These are phyloP conservation scores for Dothistroma septosporum DNA, from an alignment of 2,329 filamentous ascomycete genomes.

Conservation along the genomic window DNA sequence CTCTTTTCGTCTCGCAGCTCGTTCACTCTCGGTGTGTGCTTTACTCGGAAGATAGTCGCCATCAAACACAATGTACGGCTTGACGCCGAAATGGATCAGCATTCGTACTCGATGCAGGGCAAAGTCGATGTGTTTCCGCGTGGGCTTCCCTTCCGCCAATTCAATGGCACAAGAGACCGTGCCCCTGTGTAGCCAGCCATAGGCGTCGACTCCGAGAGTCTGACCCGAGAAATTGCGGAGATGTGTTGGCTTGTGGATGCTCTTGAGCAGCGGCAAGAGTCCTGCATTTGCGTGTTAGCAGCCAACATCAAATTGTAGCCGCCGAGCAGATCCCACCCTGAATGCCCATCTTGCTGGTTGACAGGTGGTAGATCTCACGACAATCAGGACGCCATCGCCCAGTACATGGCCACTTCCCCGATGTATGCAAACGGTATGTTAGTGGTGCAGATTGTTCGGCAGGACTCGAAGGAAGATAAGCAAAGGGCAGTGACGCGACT, in stretches of 20 bases:
- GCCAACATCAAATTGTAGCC: neutral
- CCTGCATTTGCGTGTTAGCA: constrained; percentile 48
- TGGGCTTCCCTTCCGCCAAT: constrained; percentile 81
- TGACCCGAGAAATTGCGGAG: constrained; percentile 83
- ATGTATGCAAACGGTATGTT: constrained; percentile 1
- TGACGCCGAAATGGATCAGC: constrained; percentile 89
- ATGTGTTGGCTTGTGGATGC: constrained; percentile 84
- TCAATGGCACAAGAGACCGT: constrained; percentile 87
- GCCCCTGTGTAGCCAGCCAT: constrained; percentile 96
- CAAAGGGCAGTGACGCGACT: constrained; percentile 1
- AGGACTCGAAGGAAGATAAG: neutral
- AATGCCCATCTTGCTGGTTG: constrained; percentile 34
- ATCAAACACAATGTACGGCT: constrained; percentile 93
- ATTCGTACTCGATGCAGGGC: constrained; percentile 87
- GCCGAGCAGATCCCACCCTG: constrained; percentile 28
- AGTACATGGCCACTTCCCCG: neutral
- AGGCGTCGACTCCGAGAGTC: constrained; percentile 90
- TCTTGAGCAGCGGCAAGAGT: constrained; percentile 86
- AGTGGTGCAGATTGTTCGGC: neutral
- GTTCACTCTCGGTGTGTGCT: constrained; percentile 73
- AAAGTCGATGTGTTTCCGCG: constrained; percentile 83
- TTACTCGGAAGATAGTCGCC: constrained; percentile 95
- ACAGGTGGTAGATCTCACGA: neutral
- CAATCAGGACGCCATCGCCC: constrained; percentile 3
- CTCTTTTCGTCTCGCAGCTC: constrained; percentile 70